These are phyloP conservation scores for Kwoniella shivajii DNA, from an alignment of 1,284 basidiomycete species.

Conservation along the genomic window DNA sequence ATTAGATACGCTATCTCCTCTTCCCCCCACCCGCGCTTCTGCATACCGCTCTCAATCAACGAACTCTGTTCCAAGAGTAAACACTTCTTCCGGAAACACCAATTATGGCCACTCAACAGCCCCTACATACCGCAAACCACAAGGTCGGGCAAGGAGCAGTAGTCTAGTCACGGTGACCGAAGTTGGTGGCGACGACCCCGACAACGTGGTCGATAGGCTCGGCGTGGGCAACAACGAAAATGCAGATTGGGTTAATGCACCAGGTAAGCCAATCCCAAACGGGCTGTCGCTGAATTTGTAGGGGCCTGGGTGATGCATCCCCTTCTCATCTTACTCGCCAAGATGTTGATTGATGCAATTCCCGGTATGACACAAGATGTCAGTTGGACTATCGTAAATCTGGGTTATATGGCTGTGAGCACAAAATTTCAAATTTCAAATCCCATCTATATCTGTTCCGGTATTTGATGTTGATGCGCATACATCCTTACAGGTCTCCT, in stretches of 20 bases:
- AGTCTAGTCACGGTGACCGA: slow-evolving; percentile 88
- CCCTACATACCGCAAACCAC: slow-evolving; percentile 25
- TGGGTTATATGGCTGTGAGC: slow-evolving; percentile 88
- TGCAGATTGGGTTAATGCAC: slow-evolving; percentile 97
- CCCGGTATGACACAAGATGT: slow-evolving; percentile 92
- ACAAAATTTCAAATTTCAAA: too few species aligned
- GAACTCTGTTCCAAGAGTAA: slow-evolving; percentile 10
- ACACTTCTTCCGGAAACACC: neutral
- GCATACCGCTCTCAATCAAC: slow-evolving; percentile 31
- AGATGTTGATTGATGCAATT: slow-evolving; percentile 89
- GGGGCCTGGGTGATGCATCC: slow-evolving; percentile 98
- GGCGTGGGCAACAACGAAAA: slow-evolving; percentile 86
- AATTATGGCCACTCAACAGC: neutral
- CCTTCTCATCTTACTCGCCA: slow-evolving; percentile 85
- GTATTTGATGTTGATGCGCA: too few species aligned
- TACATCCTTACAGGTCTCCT: slow-evolving; percentile 69
- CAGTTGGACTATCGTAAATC: slow-evolving; percentile 93
- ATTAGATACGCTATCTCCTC: slow-evolving; percentile 14
- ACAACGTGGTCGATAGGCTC: slow-evolving; percentile 74
- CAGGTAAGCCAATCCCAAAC: slow-evolving; percentile 64
- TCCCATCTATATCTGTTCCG: too few species aligned
- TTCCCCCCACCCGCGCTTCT: slow-evolving; percentile 17
- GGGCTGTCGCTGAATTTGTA: slow-evolving; percentile 45
- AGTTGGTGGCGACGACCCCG: slow-evolving; percentile 73
- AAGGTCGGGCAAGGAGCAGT: slow-evolving; percentile 68